Evolutionary conservation across 176 grass and related monocot genomes (phyloP), one percentile per base, ranked within the genome.

Genomic region (Luzula sylvatica): DNA sequence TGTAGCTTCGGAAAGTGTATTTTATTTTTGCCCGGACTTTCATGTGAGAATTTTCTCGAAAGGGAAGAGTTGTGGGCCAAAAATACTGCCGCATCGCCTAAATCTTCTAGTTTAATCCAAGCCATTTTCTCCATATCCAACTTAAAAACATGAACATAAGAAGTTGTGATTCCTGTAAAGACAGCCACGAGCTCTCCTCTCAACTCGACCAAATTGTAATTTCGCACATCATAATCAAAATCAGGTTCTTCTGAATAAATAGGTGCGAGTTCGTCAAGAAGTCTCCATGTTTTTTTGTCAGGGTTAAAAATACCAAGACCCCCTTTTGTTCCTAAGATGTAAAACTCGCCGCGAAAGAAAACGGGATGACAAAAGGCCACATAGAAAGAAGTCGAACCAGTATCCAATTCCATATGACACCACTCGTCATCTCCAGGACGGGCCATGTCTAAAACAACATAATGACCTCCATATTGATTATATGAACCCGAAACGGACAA

Each of bases 241-340:
- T 25, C 3, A 3, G 23, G 42, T 44, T 26, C 6, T 3, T 65
- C 8, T 2, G 13, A 44, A 17, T 65, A 26, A 14, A 65, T 45
- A 0, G 20, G 59, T 28, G 13, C 16, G 2, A 56, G 69, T 20
- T 64, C 63, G 3, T 74, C 59, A 46, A 74, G 70, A 12, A 74
- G 12, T 53, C 49, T 56, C 58, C 69, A 73, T 39, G 57, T 65
- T 3, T 52, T 11, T 1, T 53, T 32, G 8, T 7, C 0, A 5
- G 71, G 50, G 12, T 75, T 75, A 38, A 67, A 75, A 1, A 58
- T 50, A 7, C 71, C 50, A 22, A 67, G 61, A 39, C 65, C 30
- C 7, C 61, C 61, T 0, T 15, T n/a, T 5, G 35, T 41, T 25
- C 51, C 65, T 4, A 69, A 21, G 6, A 27, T 56, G n/a, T 69